A percentile compares a stretch with the other conserved stretches of the same genome.
Conservation (phyloP, 768 basidiomycete genomes). For the Candolleomyces aberdarensis region DNA sequence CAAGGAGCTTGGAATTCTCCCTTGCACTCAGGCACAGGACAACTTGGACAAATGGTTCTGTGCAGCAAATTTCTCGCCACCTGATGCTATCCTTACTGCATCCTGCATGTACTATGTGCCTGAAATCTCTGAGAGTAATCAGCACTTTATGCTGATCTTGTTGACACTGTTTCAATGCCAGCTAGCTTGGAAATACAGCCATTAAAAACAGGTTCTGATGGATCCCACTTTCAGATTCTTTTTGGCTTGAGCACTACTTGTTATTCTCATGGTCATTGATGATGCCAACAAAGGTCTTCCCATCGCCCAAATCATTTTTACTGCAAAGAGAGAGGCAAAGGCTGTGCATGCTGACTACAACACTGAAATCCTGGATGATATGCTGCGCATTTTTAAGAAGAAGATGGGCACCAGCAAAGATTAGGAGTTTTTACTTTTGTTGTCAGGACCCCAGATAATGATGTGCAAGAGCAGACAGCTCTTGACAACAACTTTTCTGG, state of each 20-base stretch:
- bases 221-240: neutral
- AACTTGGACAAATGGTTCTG: neutral
- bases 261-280: neutral
- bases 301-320: neutral
- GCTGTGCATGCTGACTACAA: neutral
- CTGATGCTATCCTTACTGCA: neutral
- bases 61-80: neutral
- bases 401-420: neutral
- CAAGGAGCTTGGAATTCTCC: neutral
- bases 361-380: neutral
- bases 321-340: neutral
- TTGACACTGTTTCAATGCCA: neutral
- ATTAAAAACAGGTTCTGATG: neutral
- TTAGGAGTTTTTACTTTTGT: neutral
- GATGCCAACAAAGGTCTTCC: neutral
- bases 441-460: neutral
- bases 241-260: neutral
- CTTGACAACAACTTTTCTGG: neutral
- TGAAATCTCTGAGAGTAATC: neutral
- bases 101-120: neutral
- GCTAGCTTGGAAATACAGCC: neutral
- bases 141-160: neutral
- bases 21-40: neutral
- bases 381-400: neutral
- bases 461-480: neutral